These are phyloP conservation scores for Pestalotiopsis sp. DNA, from an alignment of 2,329 filamentous ascomycete species.

Conservation along the genomic window DNA sequence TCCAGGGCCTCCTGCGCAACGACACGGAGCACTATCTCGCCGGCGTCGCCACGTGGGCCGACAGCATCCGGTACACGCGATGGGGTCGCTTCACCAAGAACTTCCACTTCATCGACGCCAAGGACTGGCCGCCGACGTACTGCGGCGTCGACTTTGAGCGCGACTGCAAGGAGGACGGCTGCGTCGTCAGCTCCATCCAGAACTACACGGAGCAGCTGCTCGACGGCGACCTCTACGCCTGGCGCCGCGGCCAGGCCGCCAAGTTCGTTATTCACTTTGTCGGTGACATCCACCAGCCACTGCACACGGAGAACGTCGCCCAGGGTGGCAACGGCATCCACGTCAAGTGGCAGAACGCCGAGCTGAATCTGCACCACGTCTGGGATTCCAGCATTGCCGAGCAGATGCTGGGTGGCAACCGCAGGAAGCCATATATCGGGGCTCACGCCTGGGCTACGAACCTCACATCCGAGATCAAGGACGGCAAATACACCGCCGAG, in stretches of 20 bases:
- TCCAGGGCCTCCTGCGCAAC: conserved; percentile 60
- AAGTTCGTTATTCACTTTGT: conserved; percentile 72
- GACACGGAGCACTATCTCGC: conserved; percentile 61
- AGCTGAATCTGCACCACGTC: conserved; percentile 70
- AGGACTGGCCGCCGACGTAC: conserved; percentile 60
- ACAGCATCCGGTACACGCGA: conserved; percentile 66
- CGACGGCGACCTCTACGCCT: conserved; percentile 45
- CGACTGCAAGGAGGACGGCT: conserved; percentile 65
- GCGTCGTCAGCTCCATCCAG: conserved; percentile 62
- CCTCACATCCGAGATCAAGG: conserved; percentile 56
- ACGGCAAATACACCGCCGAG: conserved; percentile 55
- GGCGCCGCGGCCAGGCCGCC: conserved; percentile 58
- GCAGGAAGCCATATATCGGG: conserved; percentile 49
- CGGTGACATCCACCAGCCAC: conserved; percentile 70
- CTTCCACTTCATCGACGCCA: conserved; percentile 72
- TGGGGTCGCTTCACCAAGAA: conserved; percentile 63
- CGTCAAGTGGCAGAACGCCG: conserved; percentile 60
- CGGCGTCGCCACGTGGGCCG: conserved; percentile 68
- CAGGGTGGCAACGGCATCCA: conserved; percentile 70
- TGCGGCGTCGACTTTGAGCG: conserved; percentile 63
- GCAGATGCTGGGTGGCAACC: conserved; percentile 60
- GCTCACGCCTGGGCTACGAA: conserved; percentile 60
- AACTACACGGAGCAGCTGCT: conserved; percentile 63
- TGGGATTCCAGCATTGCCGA: conserved; percentile 75
- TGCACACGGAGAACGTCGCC: conserved; percentile 66